Conservation (phyloP, 2,329 filamentous ascomycete genomes). For the Juglanconis juglandina region DNA sequence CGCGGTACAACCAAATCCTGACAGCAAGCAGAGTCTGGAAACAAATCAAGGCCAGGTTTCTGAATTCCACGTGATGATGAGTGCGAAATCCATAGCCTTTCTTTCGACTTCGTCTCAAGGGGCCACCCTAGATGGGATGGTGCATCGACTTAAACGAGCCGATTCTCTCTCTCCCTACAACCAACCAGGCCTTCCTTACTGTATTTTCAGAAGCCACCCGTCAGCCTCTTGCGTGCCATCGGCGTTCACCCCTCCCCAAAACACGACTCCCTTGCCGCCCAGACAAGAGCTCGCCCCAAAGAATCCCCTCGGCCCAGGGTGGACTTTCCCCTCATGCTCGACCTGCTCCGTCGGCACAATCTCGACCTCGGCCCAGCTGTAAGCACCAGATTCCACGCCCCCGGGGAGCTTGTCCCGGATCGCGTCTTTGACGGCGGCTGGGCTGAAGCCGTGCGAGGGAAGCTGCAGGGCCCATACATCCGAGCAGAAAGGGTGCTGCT, state of each 20-base stretch:
- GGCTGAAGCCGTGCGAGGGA: slow-evolving; percentile 40
- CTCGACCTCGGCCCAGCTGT: slow-evolving; percentile 48
- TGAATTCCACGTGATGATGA: too few relatives aligned
- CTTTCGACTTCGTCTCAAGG: too few relatives aligned
- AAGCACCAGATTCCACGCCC: slow-evolving; percentile 41
- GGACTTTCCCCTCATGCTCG: slow-evolving; percentile 38
- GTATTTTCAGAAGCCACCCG: slow-evolving; percentile 35
- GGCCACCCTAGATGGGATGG: too few relatives aligned
- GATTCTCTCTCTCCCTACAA: too few relatives aligned
- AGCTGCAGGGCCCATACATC: slow-evolving; percentile 55
- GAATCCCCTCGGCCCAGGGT: slow-evolving; percentile 36
- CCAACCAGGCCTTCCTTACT: background rate
- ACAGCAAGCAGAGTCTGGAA: too few relatives aligned
- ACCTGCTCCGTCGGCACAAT: slow-evolving; percentile 42
- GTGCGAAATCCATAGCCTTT: too few relatives aligned
- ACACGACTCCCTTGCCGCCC: slow-evolving; percentile 43
- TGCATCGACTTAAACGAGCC: too few relatives aligned
- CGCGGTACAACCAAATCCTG: too few relatives aligned
- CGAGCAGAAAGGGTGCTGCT: slow-evolving; percentile 25
- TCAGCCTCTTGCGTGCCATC: slow-evolving; percentile 37
- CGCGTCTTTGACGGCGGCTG: slow-evolving; percentile 48
- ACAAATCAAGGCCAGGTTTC: too few relatives aligned
- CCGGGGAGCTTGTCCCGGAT: slow-evolving; percentile 40
- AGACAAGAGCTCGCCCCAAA: slow-evolving; percentile 40
- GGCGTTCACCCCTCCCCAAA: slow-evolving; percentile 51